These are phyloP conservation scores for Smallanthus sonchifolius DNA, from an alignment of 129 eudicot genomes.

Conservation along the genomic window DNA sequence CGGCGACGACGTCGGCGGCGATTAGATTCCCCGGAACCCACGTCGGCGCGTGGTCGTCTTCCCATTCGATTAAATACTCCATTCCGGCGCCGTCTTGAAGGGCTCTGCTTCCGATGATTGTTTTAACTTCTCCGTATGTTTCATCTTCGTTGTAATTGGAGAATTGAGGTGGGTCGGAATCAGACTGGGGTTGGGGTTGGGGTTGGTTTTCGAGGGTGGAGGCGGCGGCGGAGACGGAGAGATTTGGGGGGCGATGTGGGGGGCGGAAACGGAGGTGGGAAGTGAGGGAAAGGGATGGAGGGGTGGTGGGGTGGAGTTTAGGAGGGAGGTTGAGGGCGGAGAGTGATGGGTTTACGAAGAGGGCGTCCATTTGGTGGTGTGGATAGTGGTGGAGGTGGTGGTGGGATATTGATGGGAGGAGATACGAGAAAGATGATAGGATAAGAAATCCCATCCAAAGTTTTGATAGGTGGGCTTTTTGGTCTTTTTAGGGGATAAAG, in stretches of 20 bases:
- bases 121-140: slow-evolving; percentile 72
- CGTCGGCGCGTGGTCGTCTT: slow-evolving; percentile 85
- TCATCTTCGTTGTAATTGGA: slow-evolving; percentile 64
- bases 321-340: slow-evolving; percentile 48
- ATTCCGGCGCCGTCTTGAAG: slow-evolving; percentile 41
- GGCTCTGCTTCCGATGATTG: slow-evolving; percentile 80
- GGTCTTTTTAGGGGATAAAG: slow-evolving; percentile 9
- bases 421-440: slow-evolving; percentile 23
- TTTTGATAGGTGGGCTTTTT: slow-evolving; percentile 1
- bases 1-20: slow-evolving; percentile 78
- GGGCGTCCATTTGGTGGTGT: slow-evolving; percentile 43
- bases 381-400: slow-evolving; percentile 11
- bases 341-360: slow-evolving; percentile 43
- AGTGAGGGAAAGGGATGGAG: slow-evolving; percentile 24
- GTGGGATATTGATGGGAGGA: slow-evolving; percentile 2
- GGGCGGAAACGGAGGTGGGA: slow-evolving; percentile 26
- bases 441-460: slow-evolving; percentile 54
- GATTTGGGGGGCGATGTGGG: slow-evolving; percentile 12
- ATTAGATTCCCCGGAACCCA: slow-evolving; percentile 78
- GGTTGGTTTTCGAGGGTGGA: slow-evolving; percentile 42
- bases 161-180: slow-evolving; percentile 34
- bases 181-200: slow-evolving; percentile 1
- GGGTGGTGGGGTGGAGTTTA: slow-evolving; percentile 29
- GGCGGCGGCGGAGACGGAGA: slow-evolving; percentile 38
- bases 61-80: slow-evolving; percentile 92